Conservation (phyloP, 768 basidiomycete genomes). For the Tephrocybe sp. region DNA sequence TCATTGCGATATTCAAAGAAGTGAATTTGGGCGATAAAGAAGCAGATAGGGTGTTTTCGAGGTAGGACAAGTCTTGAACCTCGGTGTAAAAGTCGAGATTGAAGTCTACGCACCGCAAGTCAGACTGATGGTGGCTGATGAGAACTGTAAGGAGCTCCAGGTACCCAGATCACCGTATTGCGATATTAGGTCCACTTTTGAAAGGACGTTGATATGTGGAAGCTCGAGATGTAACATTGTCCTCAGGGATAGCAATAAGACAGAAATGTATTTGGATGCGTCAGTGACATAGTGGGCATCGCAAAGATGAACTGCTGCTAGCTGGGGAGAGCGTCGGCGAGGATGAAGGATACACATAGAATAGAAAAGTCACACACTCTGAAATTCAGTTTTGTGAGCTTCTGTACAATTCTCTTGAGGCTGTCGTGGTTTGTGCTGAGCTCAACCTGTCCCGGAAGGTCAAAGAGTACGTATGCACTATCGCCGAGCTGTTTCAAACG, state of each 20-base stretch:
- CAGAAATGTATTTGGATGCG: constrained; percentile 90
- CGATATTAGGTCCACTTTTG: constrained; percentile 89
- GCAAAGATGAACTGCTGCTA: constrained; percentile 92
- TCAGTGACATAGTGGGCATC: constrained; percentile 98
- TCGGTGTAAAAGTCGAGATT: constrained; percentile 98
- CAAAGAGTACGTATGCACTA: constrained; percentile 89
- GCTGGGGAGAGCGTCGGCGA: constrained; percentile 41
- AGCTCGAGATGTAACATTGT: constrained; percentile 98
- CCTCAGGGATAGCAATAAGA: constrained; percentile 86
- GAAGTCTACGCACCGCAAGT: constrained; percentile 60
- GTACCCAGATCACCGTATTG: constrained; percentile 90
- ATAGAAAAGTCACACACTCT: constrained; percentile 58
- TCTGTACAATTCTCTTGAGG: constrained; percentile 74
- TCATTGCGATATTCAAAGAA: constrained; percentile 84
- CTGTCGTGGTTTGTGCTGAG: constrained; percentile 94
- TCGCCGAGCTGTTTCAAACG: constrained; percentile 60
- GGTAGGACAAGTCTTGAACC: constrained; percentile 90
- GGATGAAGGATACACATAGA: background rate
- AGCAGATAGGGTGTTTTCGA: constrained; percentile 69
- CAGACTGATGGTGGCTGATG: constrained; percentile 3
- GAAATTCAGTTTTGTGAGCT: constrained; percentile 71
- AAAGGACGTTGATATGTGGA: constrained; percentile 97
- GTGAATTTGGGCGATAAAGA: constrained; percentile 63
- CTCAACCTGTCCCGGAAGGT: constrained; percentile 97
- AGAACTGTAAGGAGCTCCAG: constrained; percentile 18